Evolutionary conservation across 2,329 filamentous ascomycete genomes (phyloP), one percentile per base, ranked within the genome.

Genomic region (Alternaria arborescens): DNA sequence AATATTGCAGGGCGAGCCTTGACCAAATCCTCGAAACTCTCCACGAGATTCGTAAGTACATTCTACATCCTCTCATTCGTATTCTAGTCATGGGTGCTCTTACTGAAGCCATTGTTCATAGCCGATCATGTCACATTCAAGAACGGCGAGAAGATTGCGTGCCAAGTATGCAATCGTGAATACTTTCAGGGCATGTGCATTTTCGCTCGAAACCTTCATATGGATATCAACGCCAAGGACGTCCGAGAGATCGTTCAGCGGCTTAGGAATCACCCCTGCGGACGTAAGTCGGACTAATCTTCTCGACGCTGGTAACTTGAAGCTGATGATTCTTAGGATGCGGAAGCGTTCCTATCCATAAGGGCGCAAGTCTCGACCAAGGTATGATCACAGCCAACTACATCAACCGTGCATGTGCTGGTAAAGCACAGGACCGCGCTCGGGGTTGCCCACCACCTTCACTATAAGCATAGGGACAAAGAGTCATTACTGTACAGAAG

Each of bases 351-450:
- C 32, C 46, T 7, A 34, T 50, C 18, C 46, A n/a, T 12, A 32
- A 38, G 30, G 46, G 46, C 32, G 18, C 32, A 36, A 18, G 16
- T 7, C 20, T 24, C 16, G 46, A 14, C 5, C 46, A 50, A 38
- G 46, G 46, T 18, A 50, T 50, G 46, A 34, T 50, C 16, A 50
- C 46, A 18, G 14, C 32, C 22, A 36, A 50, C 32, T 50, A 50
- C 46, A 26, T 50, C 20, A 16, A 36, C 16, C 6, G 20, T 12
- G 40, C 40, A 24, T 42, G 40, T 42, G 40, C 20, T 14, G 40
- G 40, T 6, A 12, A 42, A 16, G 20, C 12, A 24, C 2, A 42
- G 11, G 40, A 42, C 8, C 5, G 40, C 11, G 20, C 20, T 5
- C 3, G 40, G 40, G 40, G 40, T 24, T 42, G 40, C 40, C 40